These are phyloP conservation scores for Breynia disticha DNA, from an alignment of 441 rosid genomes.

Conservation along the genomic window DNA sequence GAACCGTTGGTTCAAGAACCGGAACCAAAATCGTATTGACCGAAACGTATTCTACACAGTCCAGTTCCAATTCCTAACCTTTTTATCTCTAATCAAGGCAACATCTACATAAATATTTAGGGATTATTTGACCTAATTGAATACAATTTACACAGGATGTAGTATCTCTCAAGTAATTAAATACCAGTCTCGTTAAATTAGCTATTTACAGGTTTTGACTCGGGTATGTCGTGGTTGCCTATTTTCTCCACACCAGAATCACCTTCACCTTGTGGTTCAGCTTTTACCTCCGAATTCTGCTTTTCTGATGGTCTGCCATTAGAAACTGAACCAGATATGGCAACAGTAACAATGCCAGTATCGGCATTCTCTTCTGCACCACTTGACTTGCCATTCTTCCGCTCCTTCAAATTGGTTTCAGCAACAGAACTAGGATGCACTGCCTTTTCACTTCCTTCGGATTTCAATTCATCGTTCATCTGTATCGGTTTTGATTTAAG, in stretches of 20 bases:
- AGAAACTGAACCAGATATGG: slow-evolving; percentile 14
- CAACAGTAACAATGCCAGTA: slow-evolving; percentile 2
- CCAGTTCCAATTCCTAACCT: not conserved
- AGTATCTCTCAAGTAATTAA: slow-evolving; percentile 3
- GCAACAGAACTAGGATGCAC: slow-evolving; percentile 6
- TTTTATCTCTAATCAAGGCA: too few relatives aligned
- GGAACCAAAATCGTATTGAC: too few relatives aligned
- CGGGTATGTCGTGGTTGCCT: slow-evolving; percentile 32
- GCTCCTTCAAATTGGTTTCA: slow-evolving; percentile 18
- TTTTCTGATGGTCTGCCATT: slow-evolving; percentile 23
- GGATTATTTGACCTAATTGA: slow-evolving; percentile 18
- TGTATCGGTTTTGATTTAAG: too few relatives aligned
- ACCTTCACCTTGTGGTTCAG: slow-evolving; percentile 21
- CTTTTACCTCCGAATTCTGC: slow-evolving; percentile 19
- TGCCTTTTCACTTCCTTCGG: slow-evolving; percentile 11
- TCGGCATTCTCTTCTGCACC: slow-evolving; percentile 17
- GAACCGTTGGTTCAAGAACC: too few relatives aligned
- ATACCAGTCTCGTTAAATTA: slow-evolving; percentile 16
- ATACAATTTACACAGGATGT: slow-evolving; percentile 19
- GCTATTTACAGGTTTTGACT: slow-evolving; percentile 54
- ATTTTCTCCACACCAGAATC: not conserved
- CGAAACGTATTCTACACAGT: too few relatives aligned
- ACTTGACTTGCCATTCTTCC: slow-evolving; percentile 21
- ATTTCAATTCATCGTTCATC: too few relatives aligned
- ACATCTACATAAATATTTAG: not conserved